Conservation (phyloP, 2,329 filamentous ascomycete genomes). For the Chlorencoelia australis region DNA sequence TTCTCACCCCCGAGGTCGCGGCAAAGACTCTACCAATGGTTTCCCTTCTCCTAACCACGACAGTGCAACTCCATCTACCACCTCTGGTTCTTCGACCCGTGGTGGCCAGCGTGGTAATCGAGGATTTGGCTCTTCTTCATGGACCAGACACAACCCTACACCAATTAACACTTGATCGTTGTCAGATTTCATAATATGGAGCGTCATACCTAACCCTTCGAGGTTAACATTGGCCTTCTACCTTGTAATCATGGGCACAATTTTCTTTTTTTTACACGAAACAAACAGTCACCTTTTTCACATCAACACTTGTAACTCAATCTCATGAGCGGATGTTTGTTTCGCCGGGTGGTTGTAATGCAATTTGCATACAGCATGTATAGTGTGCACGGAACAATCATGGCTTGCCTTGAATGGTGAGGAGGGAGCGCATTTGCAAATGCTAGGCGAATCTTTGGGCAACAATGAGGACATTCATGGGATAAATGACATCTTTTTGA, state of each 20-base stretch:
- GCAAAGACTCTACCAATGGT: slow-evolving; percentile 20
- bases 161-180: slow-evolving; percentile 22
- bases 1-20: slow-evolving; percentile 21
- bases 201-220: slow-evolving; percentile 5
- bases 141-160: slow-evolving; percentile 21
- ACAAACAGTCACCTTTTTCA: slow-evolving; percentile 18
- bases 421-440: background rate
- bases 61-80: slow-evolving; percentile 14
- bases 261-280: slow-evolving; percentile 23
- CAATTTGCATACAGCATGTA: slow-evolving; percentile 24
- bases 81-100: slow-evolving; percentile 15
- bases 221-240: slow-evolving; percentile 9
- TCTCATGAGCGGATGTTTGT: slow-evolving; percentile 24
- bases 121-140: slow-evolving; percentile 16
- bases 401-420: slow-evolving; percentile 11
- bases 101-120: slow-evolving; percentile 17
- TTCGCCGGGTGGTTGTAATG: slow-evolving; percentile 19
- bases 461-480: too few species aligned
- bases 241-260: slow-evolving; percentile 14
- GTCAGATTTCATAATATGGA: slow-evolving; percentile 2
- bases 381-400: slow-evolving; percentile 17
- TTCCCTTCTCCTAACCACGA: slow-evolving; percentile 20
- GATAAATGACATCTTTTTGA: too few species aligned
- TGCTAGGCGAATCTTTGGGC: background rate
- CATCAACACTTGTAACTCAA: slow-evolving; percentile 25